Percentiles rank a stretch among this genome's conserved stretches.
These are phyloP conservation scores for Malassezia caprae DNA, from an alignment of 1,284 basidiomycete species.

Conservation along the genomic window DNA sequence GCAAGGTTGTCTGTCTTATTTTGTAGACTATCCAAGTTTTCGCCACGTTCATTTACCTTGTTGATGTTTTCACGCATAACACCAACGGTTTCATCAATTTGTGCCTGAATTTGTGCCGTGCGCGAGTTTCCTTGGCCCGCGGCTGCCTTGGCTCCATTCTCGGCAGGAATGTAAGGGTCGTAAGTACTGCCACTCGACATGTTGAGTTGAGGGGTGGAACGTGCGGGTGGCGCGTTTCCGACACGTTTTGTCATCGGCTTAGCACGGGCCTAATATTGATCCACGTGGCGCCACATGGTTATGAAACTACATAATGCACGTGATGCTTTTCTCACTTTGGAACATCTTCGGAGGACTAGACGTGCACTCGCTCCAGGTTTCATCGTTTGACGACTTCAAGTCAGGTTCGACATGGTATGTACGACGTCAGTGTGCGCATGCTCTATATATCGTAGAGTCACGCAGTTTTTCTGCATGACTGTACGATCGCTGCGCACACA, in stretches of 20 bases:
- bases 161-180: constrained; percentile 44
- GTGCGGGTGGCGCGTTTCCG: neutral
- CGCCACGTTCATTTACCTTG: constrained; percentile 79
- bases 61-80: constrained; percentile 94
- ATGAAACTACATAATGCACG: constrained; percentile 15
- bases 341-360: neutral
- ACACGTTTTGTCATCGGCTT: neutral
- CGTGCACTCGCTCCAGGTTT: neutral
- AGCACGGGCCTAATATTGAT: neutral
- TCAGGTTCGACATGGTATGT: constrained; percentile 16
- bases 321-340: constrained; percentile 10
- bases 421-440: neutral
- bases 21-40: constrained; percentile 83
- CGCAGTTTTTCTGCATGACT: neutral
- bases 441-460: neutral
- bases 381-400: constrained; percentile 18
- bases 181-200: constrained; percentile 37
- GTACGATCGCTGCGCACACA: neutral
- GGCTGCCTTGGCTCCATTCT: constrained; percentile 27
- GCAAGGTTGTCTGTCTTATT: constrained; percentile 98
- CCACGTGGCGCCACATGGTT: constrained; percentile 5
- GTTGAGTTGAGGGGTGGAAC: neutral
- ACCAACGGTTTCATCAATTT: constrained; percentile 52
- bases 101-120: constrained; percentile 43
- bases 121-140: constrained; percentile 34